Evolutionary conservation across 1,139 yeast species (phyloP), one percentile per base, ranked within the genome.

Genomic region (Protomyces gravidus): DNA sequence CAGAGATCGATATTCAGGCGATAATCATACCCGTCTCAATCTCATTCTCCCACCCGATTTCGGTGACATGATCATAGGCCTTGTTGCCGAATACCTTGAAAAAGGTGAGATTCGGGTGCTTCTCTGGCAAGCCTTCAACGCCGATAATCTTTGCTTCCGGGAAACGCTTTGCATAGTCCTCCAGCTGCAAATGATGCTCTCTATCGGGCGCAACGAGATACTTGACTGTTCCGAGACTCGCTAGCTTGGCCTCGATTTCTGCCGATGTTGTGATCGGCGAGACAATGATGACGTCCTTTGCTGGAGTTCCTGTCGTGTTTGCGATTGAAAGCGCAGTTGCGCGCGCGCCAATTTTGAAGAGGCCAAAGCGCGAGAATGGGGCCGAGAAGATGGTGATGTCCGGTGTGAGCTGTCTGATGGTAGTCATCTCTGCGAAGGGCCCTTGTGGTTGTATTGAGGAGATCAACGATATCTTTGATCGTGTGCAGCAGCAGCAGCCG

Each of bases 311-410:
- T 2, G 49, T 26, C 21, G 59, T 70, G 56, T 73, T 69, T 53
- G 71, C 69, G 25, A 82, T 70, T 32, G 69, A 70, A 57, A 78
- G 67, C 5, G 78, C 68, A 0, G 86, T 80, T 80, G 81, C 78
- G 62, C 89, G 74, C 17, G 80, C 84, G 26, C 89, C 90, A 63
- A 84, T 78, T 60, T 79, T 77, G 59, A 82, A 63, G 49, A 68
- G 70, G 60, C 73, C 70, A 9, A 70, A 66, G 47, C 78, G 66
- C 9, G 74, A 70, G 72, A 65, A 65, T 21, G 67, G 67, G 7
- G 62, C 55, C 30, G 65, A 60, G 39, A 65, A 33, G 48, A 59
- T 64, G 40, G 64, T 47, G 39, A 63, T 36, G 36, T 62, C 39
- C 9, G 63, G 51, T 5, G 26, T 42, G 42, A 49, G 42, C 23